Evolutionary conservation across 306 rosid genomes (phyloP).

Genomic region (Vigna radiata): DNA sequence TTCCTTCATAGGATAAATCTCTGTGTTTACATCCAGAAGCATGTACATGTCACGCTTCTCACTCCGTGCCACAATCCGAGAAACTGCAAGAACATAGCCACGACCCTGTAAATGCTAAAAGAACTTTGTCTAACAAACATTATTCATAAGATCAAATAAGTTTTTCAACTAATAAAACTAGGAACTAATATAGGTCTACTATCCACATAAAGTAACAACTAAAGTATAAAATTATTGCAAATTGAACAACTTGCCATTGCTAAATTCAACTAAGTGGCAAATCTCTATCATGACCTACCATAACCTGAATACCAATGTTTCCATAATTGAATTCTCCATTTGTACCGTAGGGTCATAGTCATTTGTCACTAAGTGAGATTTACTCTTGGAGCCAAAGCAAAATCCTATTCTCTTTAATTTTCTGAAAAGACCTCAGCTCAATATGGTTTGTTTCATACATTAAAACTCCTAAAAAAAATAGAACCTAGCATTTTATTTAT

Average conservation of each 20-base stretch:
- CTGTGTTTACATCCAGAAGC: slow-evolving; percentile 80
- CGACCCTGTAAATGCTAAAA: too few species aligned
- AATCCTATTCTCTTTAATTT: neutral
- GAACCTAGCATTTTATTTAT: neutral
- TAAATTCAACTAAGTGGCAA: too few species aligned
- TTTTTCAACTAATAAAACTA: too few species aligned
- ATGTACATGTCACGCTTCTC: slow-evolving; percentile 72
- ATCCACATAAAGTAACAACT: neutral
- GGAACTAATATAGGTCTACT: too few species aligned
- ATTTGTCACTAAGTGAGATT: neutral
- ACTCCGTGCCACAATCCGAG: slow-evolving; percentile 75
- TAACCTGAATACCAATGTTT: neutral
- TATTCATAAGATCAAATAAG: too few species aligned
- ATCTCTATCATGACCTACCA: neutral
- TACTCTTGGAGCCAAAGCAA: slow-evolving; percentile 18
- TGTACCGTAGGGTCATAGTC: neutral
- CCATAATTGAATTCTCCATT: neutral
- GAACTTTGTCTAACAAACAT: too few species aligned
- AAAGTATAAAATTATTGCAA: slow-evolving; percentile 9
- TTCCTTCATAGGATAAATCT: slow-evolving; percentile 75
- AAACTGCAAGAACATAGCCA: slow-evolving; percentile 30
- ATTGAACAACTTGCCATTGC: too few species aligned
- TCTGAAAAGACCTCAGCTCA: neutral
- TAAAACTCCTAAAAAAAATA: neutral
- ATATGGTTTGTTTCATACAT: slow-evolving; percentile 5